Percentiles rank a stretch among this genome's conserved stretches.
These are phyloP conservation scores for Diatrype stigma DNA, from an alignment of 2,329 filamentous ascomycete species.

Conservation along the genomic window DNA sequence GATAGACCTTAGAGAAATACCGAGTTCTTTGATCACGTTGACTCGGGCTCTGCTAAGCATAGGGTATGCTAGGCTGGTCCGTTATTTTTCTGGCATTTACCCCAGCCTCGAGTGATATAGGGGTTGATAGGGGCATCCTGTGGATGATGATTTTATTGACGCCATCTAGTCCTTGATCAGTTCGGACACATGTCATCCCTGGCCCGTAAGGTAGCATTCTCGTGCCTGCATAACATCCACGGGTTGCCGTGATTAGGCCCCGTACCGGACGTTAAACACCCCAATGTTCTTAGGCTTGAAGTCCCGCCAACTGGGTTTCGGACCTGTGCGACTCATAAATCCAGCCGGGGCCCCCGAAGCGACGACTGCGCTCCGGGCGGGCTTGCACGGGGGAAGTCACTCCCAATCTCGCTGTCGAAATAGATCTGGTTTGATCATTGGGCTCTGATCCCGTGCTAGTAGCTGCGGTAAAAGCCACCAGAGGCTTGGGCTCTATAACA, in stretches of 20 bases:
- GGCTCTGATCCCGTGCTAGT: background rate
- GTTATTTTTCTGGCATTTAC: too few relatives aligned
- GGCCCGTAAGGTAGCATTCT: background rate
- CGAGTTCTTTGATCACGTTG: too few relatives aligned
- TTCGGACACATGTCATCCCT: background rate
- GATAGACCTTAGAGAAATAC: too few relatives aligned
- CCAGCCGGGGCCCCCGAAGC: background rate
- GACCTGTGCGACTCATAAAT: background rate
- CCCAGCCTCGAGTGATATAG: too few relatives aligned
- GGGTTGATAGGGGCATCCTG: too few relatives aligned
- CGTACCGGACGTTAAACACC: background rate
- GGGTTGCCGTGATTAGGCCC: background rate
- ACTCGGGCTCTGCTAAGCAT: too few relatives aligned
- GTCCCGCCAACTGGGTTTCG: background rate
- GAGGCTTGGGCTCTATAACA: background rate
- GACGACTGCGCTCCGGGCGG: background rate
- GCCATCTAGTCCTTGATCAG: too few relatives aligned
- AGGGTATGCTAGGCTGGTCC: too few relatives aligned
- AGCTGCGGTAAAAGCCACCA: background rate
- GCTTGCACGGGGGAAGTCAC: background rate
- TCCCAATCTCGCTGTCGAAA: background rate
- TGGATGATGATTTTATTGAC: too few relatives aligned
- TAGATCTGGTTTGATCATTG: background rate
- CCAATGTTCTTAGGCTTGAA: background rate
- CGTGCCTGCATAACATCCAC: background rate